Evolutionary conservation across 495 filamentous ascomycete species (phyloP).

Genomic region (Neurospora tetrasperma): DNA sequence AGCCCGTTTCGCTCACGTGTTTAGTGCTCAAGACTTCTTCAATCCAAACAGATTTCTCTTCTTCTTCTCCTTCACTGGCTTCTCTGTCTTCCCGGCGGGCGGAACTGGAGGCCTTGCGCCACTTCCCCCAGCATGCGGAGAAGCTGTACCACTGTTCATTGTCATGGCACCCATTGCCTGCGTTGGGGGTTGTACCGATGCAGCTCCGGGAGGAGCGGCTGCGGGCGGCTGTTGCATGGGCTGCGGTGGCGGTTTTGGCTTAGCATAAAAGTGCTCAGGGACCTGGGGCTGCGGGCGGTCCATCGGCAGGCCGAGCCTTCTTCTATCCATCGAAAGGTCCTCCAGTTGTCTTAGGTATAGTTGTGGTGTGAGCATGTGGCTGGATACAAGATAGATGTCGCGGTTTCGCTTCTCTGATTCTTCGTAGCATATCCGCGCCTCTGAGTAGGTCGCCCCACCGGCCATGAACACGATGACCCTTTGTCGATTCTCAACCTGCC

Average conservation of each 20-base stretch:
- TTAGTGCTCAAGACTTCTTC: constrained; percentile 34
- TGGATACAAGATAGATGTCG: constrained; percentile 85
- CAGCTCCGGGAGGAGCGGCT: constrained; percentile 9
- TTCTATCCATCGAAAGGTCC: constrained; percentile 63
- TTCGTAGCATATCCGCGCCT: constrained; percentile 84
- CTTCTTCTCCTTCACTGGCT: constrained; percentile 58
- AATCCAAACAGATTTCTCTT: constrained; percentile 69
- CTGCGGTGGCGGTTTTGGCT: constrained; percentile 42
- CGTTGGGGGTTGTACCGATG: constrained; percentile 26
- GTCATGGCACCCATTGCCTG: constrained; percentile 23
- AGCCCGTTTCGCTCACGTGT: neutral
- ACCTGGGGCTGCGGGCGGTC: constrained; percentile 72
- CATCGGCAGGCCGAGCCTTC: constrained; percentile 66
- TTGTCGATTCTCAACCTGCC: constrained; percentile 72
- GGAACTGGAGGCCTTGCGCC: constrained; percentile 22
- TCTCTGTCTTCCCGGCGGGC: constrained; percentile 34
- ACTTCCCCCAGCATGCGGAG: constrained; percentile 12
- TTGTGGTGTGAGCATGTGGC: constrained; percentile 77
- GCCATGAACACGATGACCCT: constrained; percentile 93
- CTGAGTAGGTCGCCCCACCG: constrained; percentile 87
- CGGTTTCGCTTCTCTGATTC: constrained; percentile 55
- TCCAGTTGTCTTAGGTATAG: constrained; percentile 74
- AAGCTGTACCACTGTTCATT: constrained; percentile 17
- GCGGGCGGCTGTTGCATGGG: constrained; percentile 1
- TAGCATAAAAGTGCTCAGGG: constrained; percentile 79